Base-by-base conservation (phyloP, 306 rosid genomes). In the Dalbergia cultrata region DNA sequence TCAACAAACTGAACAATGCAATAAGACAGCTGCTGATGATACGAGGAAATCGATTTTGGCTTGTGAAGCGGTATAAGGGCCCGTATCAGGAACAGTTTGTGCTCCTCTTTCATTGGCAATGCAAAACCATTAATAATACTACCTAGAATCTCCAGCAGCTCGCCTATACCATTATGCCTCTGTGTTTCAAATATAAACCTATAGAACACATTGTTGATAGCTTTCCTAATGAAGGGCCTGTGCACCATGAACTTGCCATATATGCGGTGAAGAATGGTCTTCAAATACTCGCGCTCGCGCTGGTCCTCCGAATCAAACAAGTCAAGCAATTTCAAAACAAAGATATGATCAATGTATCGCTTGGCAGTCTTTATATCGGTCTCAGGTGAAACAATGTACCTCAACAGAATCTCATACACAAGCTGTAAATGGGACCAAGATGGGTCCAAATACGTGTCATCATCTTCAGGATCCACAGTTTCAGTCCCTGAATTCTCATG, bases 211-310 rank as follows among this genome's bases (percentile, higher is more conserved):
- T 92, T 85, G 69, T 89, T 89, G 70, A 90, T 92, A 13, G 90
- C 89, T n/a, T 81, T 92, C 76, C 95, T 77, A n/a, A 92, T 86
- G 66, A 86, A 86, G 5, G 97, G 97, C 70, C 97, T 82, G 12
- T 77, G 95, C 60, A 86, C 90, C 93, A 92, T 92, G 81, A 89
- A 92, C 63, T 92, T 92, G 12, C 95, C 92, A 52, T 92, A 92
- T 37, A 90, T 83, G 0, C 93, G 78, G 44, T 92, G 97, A 49
- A 92, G 85, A 70, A 90, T 86, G 2, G 89, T 80, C 63, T 90
- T 92, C 80, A 92, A 53, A 74, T 77, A 89, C 86, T 88, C 93
- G 2, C 97, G 88, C 83, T 92, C 97, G 0, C 93, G 83, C 2
- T 79, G 89, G 79, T 92, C 95, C 89, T 90, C 92, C 1, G 95